phyloP scores from a whole-genome alignment of 192 early-diverging fungal genomes.

The Coemansia umbellata region DNA sequence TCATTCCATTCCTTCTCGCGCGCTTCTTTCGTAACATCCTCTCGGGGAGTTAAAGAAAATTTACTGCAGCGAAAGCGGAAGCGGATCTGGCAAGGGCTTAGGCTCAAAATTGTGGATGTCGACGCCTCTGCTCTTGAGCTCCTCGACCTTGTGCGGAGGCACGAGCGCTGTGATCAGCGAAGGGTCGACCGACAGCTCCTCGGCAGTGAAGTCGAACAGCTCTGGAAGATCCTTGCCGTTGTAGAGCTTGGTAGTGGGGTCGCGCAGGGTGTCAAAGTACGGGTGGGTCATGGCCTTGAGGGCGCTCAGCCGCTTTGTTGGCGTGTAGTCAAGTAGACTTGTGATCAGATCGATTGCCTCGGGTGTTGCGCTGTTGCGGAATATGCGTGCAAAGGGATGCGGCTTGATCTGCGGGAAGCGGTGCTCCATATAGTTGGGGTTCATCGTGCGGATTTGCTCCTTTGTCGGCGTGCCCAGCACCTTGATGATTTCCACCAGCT shows the following conservation, averaged over 20 bases:
- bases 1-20: too few species aligned
- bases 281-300: slow-evolving; percentile 90
- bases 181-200: slow-evolving; percentile 86
- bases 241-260: slow-evolving; percentile 75
- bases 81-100: slow-evolving; percentile 37
- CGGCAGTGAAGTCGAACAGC: slow-evolving; percentile 85
- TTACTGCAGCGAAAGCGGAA: slow-evolving; percentile 46
- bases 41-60: neutral
- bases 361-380: slow-evolving; percentile 74
- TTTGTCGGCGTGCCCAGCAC: slow-evolving; percentile 92
- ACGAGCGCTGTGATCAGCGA: slow-evolving; percentile 74
- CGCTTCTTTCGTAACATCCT: too few species aligned
- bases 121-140: slow-evolving; percentile 33
- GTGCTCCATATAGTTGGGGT: slow-evolving; percentile 97
- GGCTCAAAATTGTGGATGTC: slow-evolving; percentile 48
- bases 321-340: slow-evolving; percentile 88
- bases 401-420: slow-evolving; percentile 98
- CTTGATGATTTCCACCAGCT: slow-evolving; percentile 99
- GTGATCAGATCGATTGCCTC: slow-evolving; percentile 87
- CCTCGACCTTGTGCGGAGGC: slow-evolving; percentile 62
- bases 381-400: slow-evolving; percentile 82
- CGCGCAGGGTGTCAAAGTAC: slow-evolving; percentile 97
- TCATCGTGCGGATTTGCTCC: slow-evolving; percentile 97
- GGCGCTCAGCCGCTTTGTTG: slow-evolving; percentile 71
- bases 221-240: slow-evolving; percentile 81